These are phyloP conservation scores for Penicillium rolfsii DNA, from an alignment of 2,329 filamentous ascomycete species.

Conservation along the genomic window DNA sequence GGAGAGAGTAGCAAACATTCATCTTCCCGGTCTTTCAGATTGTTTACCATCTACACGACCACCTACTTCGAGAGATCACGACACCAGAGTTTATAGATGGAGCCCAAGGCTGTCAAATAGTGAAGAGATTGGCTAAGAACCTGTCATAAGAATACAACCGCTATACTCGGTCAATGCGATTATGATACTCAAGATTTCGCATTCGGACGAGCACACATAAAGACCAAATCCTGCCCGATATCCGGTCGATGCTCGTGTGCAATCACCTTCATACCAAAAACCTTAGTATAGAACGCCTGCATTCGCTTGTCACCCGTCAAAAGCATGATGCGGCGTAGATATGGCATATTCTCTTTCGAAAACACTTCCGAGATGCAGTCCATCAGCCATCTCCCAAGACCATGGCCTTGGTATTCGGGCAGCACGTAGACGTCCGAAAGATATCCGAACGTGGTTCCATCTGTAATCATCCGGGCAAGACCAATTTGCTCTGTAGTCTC, in stretches of 20 bases:
- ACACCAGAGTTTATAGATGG: too few species aligned
- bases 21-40: neutral
- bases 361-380: slow-evolving; percentile 60
- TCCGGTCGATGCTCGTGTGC: slow-evolving; percentile 24
- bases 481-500: slow-evolving; percentile 53
- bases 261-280: slow-evolving; percentile 31
- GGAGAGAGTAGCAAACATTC: neutral
- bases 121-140: neutral
- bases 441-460: slow-evolving; percentile 70
- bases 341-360: slow-evolving; percentile 56
- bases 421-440: slow-evolving; percentile 70
- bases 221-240: slow-evolving; percentile 22
- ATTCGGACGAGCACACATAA: slow-evolving; percentile 25
- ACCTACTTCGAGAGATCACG: neutral
- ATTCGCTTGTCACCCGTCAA: slow-evolving; percentile 27
- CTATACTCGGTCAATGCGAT: neutral
- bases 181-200: neutral
- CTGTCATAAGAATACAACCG: neutral
- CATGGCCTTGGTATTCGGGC: slow-evolving; percentile 61
- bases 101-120: too few species aligned
- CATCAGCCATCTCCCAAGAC: slow-evolving; percentile 69
- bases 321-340: slow-evolving; percentile 63
- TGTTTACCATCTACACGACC: neutral
- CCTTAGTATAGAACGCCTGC: slow-evolving; percentile 26
- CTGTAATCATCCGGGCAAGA: slow-evolving; percentile 68